Evolutionary conservation across 2,329 filamentous ascomycete genomes (phyloP).

Genomic region (Mycocentrospora acerina): DNA sequence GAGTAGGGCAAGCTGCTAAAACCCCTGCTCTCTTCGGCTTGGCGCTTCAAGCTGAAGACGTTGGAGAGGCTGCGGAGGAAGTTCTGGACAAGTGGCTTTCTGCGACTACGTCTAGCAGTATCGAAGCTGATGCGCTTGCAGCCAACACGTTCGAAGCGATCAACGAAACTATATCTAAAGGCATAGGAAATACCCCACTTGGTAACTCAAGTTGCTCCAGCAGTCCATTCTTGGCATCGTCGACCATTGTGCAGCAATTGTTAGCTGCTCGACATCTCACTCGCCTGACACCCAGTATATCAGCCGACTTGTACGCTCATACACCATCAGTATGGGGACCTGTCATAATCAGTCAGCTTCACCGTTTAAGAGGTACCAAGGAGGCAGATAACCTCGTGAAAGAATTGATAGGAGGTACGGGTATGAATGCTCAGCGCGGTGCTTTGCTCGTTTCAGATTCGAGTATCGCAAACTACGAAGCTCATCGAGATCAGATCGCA

Average conservation of each 20-base stretch:
- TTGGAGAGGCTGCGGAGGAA: conserved; percentile 1
- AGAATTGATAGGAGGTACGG: background rate
- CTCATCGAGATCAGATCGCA: background rate
- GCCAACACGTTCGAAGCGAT: background rate
- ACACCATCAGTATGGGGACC: background rate
- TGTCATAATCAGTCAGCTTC: background rate
- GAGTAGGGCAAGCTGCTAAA: background rate
- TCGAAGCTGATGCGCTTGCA: background rate
- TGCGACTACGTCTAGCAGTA: background rate
- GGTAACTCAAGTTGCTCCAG: background rate
- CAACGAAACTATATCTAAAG: background rate
- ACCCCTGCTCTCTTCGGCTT: background rate
- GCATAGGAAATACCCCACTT: background rate
- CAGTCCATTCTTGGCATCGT: background rate
- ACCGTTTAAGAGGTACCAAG: background rate
- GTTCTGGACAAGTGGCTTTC: conserved; percentile 1
- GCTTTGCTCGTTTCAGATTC: background rate
- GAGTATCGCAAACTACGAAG: background rate
- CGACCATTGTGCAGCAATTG: background rate
- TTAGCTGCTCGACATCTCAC: conserved; percentile 1
- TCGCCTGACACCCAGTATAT: background rate
- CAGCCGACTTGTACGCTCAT: background rate
- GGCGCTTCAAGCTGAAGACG: background rate
- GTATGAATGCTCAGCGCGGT: background rate
- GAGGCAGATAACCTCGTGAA: background rate